phyloP scores from a whole-genome alignment of 2,329 filamentous ascomycete species.

The Fusarium sororula region DNA sequence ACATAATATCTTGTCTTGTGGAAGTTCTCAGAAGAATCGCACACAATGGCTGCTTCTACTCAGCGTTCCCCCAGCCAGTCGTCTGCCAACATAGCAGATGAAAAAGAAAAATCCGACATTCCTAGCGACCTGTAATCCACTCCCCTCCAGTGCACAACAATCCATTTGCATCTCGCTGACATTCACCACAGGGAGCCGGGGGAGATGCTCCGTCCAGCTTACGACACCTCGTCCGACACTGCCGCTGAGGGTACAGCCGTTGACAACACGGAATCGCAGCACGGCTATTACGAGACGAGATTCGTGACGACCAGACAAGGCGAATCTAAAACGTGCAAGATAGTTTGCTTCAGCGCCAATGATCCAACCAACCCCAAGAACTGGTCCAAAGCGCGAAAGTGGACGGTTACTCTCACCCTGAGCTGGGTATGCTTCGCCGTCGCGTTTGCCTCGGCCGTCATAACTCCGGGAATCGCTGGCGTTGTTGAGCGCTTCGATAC shows the following conservation, averaged over 20 bases:
- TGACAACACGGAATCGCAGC: not conserved
- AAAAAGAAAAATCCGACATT: not conserved
- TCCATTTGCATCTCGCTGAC: fast-evolving
- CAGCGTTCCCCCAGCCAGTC: not conserved
- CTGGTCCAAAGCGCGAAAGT: not conserved
- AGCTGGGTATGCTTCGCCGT: not conserved
- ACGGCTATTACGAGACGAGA: not conserved
- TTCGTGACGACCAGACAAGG: not conserved
- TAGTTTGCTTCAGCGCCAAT: not conserved
- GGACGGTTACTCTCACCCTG: not conserved
- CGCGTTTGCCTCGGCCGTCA: not conserved
- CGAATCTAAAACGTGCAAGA: not conserved
- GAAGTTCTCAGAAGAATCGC: too few species aligned
- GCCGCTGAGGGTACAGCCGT: not conserved
- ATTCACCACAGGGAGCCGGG: not conserved
- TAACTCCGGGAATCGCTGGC: not conserved
- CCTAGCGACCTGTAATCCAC: not conserved
- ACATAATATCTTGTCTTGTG: too few species aligned
- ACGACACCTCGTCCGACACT: not conserved
- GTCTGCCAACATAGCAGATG: not conserved
- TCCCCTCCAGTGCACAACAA: fast-evolving
- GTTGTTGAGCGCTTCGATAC: not conserved
- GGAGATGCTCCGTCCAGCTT: not conserved
- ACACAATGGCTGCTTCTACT: not conserved
- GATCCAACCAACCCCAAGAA: not conserved